These are phyloP conservation scores for Paracorniculantispora psalliotae DNA, from an alignment of 2,329 filamentous ascomycete genomes.

Conservation along the genomic window DNA sequence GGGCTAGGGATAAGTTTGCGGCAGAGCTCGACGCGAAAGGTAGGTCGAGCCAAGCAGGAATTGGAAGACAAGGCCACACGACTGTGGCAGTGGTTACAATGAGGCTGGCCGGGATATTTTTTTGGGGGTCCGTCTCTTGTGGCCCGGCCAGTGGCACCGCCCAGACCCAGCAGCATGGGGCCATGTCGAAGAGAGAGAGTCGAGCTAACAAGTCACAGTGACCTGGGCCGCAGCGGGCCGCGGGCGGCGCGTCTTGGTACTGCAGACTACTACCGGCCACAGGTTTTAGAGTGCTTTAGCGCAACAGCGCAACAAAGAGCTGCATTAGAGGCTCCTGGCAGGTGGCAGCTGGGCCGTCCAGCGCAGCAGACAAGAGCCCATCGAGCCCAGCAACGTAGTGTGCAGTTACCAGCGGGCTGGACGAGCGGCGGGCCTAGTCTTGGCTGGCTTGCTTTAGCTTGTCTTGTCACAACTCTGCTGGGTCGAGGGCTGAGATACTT, in stretches of 20 bases:
- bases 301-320: neutral
- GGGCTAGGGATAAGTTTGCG: neutral
- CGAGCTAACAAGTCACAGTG: neutral
- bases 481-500: neutral
- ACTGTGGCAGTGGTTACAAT: neutral
- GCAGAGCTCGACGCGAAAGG: neutral
- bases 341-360: neutral
- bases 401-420: neutral
- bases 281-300: neutral
- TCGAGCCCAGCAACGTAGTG: neutral
- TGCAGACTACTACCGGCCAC: neutral
- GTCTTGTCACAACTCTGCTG: neutral
- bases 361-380: neutral
- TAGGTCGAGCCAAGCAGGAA: neutral
- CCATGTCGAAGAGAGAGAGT: neutral
- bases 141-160: neutral
- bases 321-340: neutral
- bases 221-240: neutral
- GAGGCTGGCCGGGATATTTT: slow-evolving; percentile 8
- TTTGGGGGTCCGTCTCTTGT: neutral
- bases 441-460: neutral
- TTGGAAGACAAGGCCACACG: too few species aligned
- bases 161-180: neutral
- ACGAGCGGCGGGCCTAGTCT: neutral
- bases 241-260: neutral